Evolutionary conservation across 2,329 filamentous ascomycete species (phyloP).

Genomic region (Ceratocystis ficicola): DNA sequence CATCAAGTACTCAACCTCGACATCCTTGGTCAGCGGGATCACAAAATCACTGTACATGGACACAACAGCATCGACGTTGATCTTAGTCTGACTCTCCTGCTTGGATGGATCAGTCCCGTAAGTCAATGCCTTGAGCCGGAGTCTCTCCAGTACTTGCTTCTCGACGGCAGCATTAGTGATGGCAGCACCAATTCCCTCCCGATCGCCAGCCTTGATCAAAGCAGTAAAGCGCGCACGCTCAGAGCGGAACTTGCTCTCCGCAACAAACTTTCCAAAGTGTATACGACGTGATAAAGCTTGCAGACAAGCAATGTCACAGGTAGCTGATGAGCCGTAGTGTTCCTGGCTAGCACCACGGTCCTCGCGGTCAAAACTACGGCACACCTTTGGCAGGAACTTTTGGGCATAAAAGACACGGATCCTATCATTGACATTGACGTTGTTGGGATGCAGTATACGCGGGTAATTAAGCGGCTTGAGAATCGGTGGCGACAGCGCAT

Average conservation of each 20-base stretch:
- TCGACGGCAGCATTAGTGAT: slow-evolving; percentile 88
- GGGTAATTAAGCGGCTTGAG: slow-evolving; percentile 85
- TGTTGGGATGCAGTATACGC: slow-evolving; percentile 71
- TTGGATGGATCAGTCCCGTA: slow-evolving; percentile 82
- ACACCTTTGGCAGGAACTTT: slow-evolving; percentile 71
- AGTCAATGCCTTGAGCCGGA: slow-evolving; percentile 79
- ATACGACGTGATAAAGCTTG: slow-evolving; percentile 84
- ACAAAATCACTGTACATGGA: slow-evolving; percentile 85
- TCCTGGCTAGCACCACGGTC: slow-evolving; percentile 79
- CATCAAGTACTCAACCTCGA: slow-evolving; percentile 97
- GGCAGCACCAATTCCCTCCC: slow-evolving; percentile 69
- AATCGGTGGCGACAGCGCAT: slow-evolving; percentile 64
- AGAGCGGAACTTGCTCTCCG: slow-evolving; percentile 83
- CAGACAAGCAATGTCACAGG: slow-evolving; percentile 77
- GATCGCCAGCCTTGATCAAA: slow-evolving; percentile 70
- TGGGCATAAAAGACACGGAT: slow-evolving; percentile 79
- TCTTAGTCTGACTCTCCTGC: slow-evolving; percentile 55
- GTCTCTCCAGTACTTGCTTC: slow-evolving; percentile 74
- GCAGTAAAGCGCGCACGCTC: slow-evolving; percentile 69
- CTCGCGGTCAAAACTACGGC: slow-evolving; percentile 59
- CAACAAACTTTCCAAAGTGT: slow-evolving; percentile 97
- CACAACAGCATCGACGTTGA: slow-evolving; percentile 83
- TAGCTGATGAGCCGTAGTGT: slow-evolving; percentile 89
- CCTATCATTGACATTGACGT: slow-evolving; percentile 78
- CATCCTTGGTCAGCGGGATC: slow-evolving; percentile 93